Percentiles rank a stretch among this genome's conserved stretches.
These are phyloP conservation scores for Cicer judaicum DNA, from an alignment of 306 rosid species.

Conservation along the genomic window DNA sequence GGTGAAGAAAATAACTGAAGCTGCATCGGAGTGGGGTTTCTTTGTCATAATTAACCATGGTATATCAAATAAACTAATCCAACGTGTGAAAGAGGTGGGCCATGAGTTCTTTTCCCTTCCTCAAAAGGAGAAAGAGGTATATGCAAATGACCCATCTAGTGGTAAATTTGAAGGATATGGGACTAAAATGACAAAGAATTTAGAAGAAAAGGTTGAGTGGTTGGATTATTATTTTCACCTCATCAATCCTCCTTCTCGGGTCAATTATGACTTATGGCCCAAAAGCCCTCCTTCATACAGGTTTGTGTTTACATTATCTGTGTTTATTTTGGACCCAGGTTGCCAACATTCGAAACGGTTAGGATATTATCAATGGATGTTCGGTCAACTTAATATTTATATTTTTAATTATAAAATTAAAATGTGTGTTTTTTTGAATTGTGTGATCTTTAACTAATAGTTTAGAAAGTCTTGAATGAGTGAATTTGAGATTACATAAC, in stretches of 20 bases:
- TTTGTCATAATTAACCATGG: slow-evolving; percentile 62
- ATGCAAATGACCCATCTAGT: slow-evolving; percentile 61
- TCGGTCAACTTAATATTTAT: too few species aligned
- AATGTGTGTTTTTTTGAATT: too few species aligned
- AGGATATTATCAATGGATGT: too few species aligned
- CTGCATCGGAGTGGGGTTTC: slow-evolving; percentile 61
- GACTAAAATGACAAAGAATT: slow-evolving; percentile 66
- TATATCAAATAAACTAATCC: slow-evolving; percentile 50
- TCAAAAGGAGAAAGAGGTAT: slow-evolving; percentile 59
- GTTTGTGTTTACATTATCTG: slow-evolving; percentile 27
- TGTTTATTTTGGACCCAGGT: neutral
- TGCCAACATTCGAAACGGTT: too few species aligned
- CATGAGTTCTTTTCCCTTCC: slow-evolving; percentile 57
- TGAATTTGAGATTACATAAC: too few species aligned
- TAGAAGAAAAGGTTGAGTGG: slow-evolving; percentile 69
- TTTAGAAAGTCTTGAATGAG: too few species aligned
- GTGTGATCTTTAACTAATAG: too few species aligned
- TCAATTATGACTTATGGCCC: slow-evolving; percentile 58
- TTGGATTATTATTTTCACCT: slow-evolving; percentile 67
- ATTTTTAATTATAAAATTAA: too few species aligned
- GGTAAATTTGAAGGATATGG: slow-evolving; percentile 71
- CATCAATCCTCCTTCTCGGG: slow-evolving; percentile 60
- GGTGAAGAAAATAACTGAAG: slow-evolving; percentile 41
- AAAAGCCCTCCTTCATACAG: slow-evolving; percentile 58
- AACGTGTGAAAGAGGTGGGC: slow-evolving; percentile 59